phyloP scores from a whole-genome alignment of 768 basidiomycete genomes.

The Mycena galopus region DNA sequence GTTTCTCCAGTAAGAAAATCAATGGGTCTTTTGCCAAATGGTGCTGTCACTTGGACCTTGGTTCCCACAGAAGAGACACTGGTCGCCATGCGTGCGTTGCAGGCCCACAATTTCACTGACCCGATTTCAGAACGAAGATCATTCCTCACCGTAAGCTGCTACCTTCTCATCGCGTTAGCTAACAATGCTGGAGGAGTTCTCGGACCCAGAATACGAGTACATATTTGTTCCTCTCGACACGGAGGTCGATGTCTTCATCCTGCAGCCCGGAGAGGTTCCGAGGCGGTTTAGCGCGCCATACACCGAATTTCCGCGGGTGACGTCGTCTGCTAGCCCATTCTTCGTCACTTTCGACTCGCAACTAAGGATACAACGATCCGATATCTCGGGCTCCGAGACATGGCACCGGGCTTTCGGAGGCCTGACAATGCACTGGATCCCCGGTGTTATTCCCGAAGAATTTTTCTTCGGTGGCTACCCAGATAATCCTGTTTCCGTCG shows the following conservation, averaged over 20 bases:
- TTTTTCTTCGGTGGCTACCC: constrained; percentile 7
- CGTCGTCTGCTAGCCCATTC: constrained; percentile 12
- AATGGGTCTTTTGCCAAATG: background rate
- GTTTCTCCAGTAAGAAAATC: constrained; percentile 2
- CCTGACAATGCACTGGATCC: background rate
- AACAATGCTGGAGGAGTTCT: background rate
- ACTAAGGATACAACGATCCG: background rate
- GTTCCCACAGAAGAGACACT: constrained; percentile 17
- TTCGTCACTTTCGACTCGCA: constrained; percentile 9
- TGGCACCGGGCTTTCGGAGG: background rate
- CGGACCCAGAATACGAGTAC: constrained; percentile 2
- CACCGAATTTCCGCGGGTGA: constrained; percentile 11
- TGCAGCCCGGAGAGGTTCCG: background rate
- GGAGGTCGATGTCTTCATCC: background rate
- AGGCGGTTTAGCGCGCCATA: constrained; percentile 3
- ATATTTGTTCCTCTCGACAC: constrained; percentile 9
- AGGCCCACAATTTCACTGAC: background rate
- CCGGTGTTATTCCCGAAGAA: background rate
- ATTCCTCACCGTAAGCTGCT: background rate
- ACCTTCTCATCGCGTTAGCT: background rate
- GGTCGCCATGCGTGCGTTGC: background rate
- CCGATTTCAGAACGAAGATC: constrained; percentile 6
- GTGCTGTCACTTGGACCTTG: background rate
- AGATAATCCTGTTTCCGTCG: background rate
- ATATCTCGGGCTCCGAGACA: background rate